Evolutionary conservation across 139 green algal genomes (phyloP).

Genomic region (Chlamydomonas eustigma): DNA sequence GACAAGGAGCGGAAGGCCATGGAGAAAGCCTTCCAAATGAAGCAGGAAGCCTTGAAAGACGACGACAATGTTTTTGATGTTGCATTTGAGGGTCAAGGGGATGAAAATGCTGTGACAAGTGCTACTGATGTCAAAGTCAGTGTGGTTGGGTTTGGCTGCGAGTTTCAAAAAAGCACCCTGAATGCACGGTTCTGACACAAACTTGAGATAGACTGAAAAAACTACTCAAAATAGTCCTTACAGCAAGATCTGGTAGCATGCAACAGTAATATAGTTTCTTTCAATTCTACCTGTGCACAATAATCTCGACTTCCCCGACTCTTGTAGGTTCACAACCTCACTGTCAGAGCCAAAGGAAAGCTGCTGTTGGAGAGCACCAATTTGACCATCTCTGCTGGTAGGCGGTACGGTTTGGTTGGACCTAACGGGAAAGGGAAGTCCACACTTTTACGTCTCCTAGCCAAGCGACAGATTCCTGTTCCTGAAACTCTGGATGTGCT

Average conservation of each 20-base stretch:
- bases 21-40: conserved; percentile 71
- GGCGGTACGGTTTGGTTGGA: conserved; percentile 62
- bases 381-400: conserved; percentile 84
- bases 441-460: conserved; percentile 94
- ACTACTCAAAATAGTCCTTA: too few species aligned
- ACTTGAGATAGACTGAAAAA: too few species aligned
- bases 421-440: conserved; percentile 91
- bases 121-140: conserved; percentile 92
- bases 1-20: conserved; percentile 80
- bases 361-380: conserved; percentile 90
- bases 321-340: conserved; percentile 87
- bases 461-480: conserved; percentile 88
- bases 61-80: conserved; percentile 98
- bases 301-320: too few species aligned
- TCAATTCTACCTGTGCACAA: too few species aligned
- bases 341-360: conserved; percentile 96
- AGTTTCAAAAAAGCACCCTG: too few species aligned
- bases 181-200: too few species aligned
- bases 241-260: too few species aligned
- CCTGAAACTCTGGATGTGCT: conserved; percentile 95
- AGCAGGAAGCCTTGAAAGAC: conserved; percentile 83
- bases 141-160: not conserved
- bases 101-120: conserved; percentile 47
- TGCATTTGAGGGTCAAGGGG: conserved; percentile 75
- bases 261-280: too few species aligned